Base-by-base conservation (phyloP, 2,329 filamentous ascomycete species). In the Fusarium camptoceras region DNA sequence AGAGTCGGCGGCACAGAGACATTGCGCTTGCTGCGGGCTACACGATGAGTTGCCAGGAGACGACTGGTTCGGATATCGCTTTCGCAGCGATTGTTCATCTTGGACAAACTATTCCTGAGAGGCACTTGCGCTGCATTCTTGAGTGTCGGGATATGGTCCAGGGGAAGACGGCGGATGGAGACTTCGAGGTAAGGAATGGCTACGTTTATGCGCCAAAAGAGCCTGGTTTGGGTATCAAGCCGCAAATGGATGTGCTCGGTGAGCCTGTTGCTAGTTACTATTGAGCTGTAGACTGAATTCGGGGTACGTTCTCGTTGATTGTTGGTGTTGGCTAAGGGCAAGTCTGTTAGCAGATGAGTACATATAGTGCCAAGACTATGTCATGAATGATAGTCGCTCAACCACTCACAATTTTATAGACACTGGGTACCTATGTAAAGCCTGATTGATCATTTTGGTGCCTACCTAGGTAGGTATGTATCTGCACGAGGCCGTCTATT, bases 41-140 rank as follows among this genome's bases (percentile, higher is more conserved):
- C 31, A 73, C 64, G 6, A 58, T 72, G 51, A 70, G 59, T 24
- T 66, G 68, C 14, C 70, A 70, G 49, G 69, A 72, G 7, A 70
- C 63, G 8, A 61, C 57, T 3, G 59, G 66, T 4, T 70, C 64
- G 1, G 70, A 69, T 14, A 59, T 73, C 20, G 56, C 70, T 6
- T 73, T 73, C 28, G 67, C 70, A 2, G 67, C 67, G 10, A 59
- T 73, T 49, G 67, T 62, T 2, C 67, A 71, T 12, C 53, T 73
- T 24, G 70, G 55, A 2, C 71, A 73, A 27, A 71, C 70, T 7
- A 56, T 69, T 5, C 64, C 67, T 2, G 60, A 64, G 49, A 61
- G 51, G 11, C 48, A 69, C n/a, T 22, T 71, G 15, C 50, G 70
- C 3, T 73, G 64, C 24, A 47, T 73, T 18, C 68, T 72, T 22